Evolutionary conservation across 2,329 filamentous ascomycete species (phyloP).

Genomic region (Cercospora zeae-maydis): DNA sequence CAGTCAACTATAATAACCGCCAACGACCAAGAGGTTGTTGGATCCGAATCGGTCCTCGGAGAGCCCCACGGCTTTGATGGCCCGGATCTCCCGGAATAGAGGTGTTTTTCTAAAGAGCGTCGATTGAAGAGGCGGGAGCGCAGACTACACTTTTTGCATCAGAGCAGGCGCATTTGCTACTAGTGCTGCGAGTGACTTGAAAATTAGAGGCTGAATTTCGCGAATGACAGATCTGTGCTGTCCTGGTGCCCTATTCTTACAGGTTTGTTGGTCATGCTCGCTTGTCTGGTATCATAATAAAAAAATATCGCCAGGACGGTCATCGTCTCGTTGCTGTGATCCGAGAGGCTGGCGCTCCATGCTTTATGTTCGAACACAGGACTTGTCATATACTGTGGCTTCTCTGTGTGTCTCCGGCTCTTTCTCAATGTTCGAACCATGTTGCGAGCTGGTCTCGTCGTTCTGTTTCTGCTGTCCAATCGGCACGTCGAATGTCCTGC

Average conservation of each 20-base stretch:
- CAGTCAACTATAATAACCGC: background rate
- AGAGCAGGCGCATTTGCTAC: background rate
- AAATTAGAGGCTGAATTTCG: background rate
- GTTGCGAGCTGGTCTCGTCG: background rate
- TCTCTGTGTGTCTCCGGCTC: background rate
- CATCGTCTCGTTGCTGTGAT: background rate
- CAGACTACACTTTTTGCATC: conserved; percentile 13
- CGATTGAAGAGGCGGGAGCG: conserved; percentile 18
- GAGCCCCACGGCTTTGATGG: conserved; percentile 3
- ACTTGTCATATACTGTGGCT: background rate
- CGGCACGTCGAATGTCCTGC: conserved; percentile 5
- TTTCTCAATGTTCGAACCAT: background rate
- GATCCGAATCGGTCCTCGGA: no score
- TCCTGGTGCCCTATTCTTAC: background rate
- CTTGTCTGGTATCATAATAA: background rate
- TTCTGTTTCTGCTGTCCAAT: background rate
- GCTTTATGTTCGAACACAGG: background rate
- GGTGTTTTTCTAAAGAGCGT: conserved; percentile 18
- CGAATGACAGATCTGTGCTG: no score
- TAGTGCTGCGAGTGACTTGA: background rate
- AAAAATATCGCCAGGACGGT: background rate
- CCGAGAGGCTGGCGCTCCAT: background rate
- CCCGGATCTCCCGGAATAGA: conserved; percentile 16
- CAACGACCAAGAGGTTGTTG: no score
- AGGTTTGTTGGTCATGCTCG: background rate